A percentile compares a stretch with the other conserved stretches of the same genome.
phyloP scores from a whole-genome alignment of 441 rosid genomes.

The Populus trichocarpa region DNA sequence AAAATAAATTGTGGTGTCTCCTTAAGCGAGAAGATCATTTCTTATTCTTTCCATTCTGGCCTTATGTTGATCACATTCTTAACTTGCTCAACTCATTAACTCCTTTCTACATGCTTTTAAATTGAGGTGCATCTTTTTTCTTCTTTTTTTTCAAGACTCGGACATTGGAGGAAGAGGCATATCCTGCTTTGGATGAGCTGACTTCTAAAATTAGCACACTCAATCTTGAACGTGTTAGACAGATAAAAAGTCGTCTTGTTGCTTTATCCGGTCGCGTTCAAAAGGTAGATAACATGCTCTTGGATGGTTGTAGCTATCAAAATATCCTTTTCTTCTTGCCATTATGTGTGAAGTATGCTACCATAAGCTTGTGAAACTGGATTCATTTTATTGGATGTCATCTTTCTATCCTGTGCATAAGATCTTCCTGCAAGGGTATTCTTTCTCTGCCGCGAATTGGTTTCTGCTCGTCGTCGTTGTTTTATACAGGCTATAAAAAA shows the following conservation, averaged over 20 bases:
- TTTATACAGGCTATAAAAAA: not conserved
- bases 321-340: not conserved
- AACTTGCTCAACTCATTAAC: not conserved
- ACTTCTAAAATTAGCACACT: constrained; percentile 52
- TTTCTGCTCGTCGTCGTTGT: not conserved
- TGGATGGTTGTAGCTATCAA: not conserved
- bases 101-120: not conserved
- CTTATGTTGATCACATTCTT: not conserved
- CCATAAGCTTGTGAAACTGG: not conserved
- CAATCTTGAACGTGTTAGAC: constrained; percentile 46
- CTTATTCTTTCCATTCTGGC: not conserved
- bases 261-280: constrained; percentile 49
- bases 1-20: not conserved
- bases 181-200: constrained; percentile 53
- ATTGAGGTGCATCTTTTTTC: not conserved
- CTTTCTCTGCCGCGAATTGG: not conserved
- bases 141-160: constrained; percentile 24
- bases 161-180: constrained; percentile 54
- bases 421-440: not conserved
- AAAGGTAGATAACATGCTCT: constrained; percentile 28
- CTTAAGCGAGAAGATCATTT: not conserved
- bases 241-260: constrained; percentile 54
- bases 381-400: not conserved
- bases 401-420: not conserved
- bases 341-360: not conserved